Conservation (phyloP, 106 monocot species). For the Xerophyta viscosa region DNA sequence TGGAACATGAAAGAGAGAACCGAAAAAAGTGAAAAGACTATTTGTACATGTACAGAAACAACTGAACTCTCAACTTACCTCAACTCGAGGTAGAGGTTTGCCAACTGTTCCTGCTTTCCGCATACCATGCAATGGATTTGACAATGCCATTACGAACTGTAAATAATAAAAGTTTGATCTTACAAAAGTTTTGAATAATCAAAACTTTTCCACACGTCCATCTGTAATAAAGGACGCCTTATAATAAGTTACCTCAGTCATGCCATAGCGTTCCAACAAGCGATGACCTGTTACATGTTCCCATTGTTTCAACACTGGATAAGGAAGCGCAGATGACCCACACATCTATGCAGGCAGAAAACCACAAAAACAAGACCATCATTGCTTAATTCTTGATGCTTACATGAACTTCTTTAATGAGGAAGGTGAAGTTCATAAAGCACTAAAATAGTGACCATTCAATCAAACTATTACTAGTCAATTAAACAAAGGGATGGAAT, state of each 20-base stretch:
- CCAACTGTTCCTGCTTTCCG: constrained; percentile 91
- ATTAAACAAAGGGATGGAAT: too few species aligned
- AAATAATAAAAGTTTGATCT: constrained; percentile 20
- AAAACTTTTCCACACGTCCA: too few species aligned
- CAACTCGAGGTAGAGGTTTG: constrained; percentile 77
- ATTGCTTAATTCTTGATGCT: too few species aligned
- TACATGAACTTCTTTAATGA: too few species aligned
- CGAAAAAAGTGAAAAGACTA: too few species aligned
- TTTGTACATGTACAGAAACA: background rate
- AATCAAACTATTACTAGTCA: too few species aligned
- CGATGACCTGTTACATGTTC: constrained; percentile 82
- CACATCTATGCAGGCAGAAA: constrained; percentile 57
- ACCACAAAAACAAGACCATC: background rate
- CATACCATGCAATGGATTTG: constrained; percentile 79
- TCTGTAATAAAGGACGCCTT: too few species aligned
- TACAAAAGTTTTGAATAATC: too few species aligned
- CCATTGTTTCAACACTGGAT: constrained; percentile 90
- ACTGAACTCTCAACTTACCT: constrained; percentile 39
- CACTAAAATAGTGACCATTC: too few species aligned
- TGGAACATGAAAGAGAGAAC: too few species aligned
- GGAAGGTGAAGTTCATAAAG: too few species aligned
- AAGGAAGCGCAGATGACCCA: constrained; percentile 98
- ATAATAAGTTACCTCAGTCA: constrained; percentile 80
- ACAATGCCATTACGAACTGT: constrained; percentile 95
- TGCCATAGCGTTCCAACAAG: constrained; percentile 96